These are phyloP conservation scores for Lactarius hatsudake DNA, from an alignment of 768 basidiomycete species.

Conservation along the genomic window DNA sequence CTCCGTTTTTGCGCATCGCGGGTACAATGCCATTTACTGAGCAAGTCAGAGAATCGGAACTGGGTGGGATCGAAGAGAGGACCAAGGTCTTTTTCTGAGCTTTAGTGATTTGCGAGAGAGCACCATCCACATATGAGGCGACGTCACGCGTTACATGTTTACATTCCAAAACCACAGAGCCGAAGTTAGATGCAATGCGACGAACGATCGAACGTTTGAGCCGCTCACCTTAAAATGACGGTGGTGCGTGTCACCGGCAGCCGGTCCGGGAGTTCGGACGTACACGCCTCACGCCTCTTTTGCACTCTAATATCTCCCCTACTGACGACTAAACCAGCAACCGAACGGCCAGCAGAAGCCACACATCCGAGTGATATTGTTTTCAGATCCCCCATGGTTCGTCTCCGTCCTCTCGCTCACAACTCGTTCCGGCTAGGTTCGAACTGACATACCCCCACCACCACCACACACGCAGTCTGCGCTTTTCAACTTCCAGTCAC, in stretches of 20 bases:
- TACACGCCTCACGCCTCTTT: too few relatives aligned
- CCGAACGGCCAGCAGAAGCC: not conserved
- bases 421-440: not conserved
- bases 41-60: not conserved
- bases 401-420: not conserved
- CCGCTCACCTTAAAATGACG: conserved; percentile 54
- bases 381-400: not conserved
- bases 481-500: conserved; percentile 95
- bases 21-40: not conserved
- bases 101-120: too few relatives aligned
- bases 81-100: too few relatives aligned
- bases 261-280: too few relatives aligned
- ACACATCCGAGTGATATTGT: not conserved
- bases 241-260: too few relatives aligned
- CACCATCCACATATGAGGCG: too few relatives aligned
- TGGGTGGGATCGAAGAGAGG: not conserved
- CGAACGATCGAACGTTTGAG: too few relatives aligned
- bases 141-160: too few relatives aligned
- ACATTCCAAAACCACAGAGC: conserved; percentile 38
- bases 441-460: not conserved
- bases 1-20: not conserved
- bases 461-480: conserved; percentile 60
- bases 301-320: too few relatives aligned
- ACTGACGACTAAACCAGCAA: not conserved
- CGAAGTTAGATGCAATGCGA: conserved; percentile 2